A percentile compares a stretch with the other conserved stretches of the same genome.
These are phyloP conservation scores for Boletus mariae DNA, from an alignment of 1,284 basidiomycete genomes.

Conservation along the genomic window DNA sequence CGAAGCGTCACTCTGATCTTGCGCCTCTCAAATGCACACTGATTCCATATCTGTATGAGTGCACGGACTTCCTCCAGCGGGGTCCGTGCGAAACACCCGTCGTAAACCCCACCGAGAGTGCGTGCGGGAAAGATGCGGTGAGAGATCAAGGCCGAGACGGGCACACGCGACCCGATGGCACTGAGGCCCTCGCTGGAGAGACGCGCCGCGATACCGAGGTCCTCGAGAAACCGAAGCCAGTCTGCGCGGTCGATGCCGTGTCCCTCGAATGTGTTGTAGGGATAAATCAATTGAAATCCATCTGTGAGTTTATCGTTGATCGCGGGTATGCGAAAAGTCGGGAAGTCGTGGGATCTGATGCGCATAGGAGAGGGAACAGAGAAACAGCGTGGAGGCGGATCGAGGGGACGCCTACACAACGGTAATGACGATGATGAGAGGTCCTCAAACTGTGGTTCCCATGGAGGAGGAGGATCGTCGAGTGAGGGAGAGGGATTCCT, in stretches of 20 bases:
- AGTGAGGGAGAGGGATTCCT: neutral
- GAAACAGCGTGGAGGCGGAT: conserved; percentile 33
- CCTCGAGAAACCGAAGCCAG: conserved; percentile 30
- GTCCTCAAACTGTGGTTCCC: conserved; percentile 29
- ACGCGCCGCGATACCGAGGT: conserved; percentile 28
- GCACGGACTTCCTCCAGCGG: conserved; percentile 27
- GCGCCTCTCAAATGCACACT: conserved; percentile 31
- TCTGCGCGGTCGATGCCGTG: conserved; percentile 29
- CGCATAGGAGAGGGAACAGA: conserved; percentile 30
- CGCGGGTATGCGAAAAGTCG: conserved; percentile 27
- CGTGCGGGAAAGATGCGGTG: conserved; percentile 18
- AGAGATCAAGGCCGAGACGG: conserved; percentile 11
- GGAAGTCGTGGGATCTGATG: conserved; percentile 27
- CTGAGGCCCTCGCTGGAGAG: conserved; percentile 21
- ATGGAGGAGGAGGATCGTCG: conserved; percentile 21
- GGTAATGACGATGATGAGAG: conserved; percentile 6
- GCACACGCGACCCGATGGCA: conserved; percentile 22
- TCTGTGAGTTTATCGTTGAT: conserved; percentile 18
- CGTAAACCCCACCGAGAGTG: conserved; percentile 20
- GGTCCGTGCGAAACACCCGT: conserved; percentile 20
- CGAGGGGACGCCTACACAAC: conserved; percentile 22
- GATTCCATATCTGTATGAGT: conserved; percentile 31
- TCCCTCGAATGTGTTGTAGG: conserved; percentile 18
- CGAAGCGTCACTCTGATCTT: conserved; percentile 27
- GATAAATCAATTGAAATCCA: conserved; percentile 31